These are phyloP conservation scores for Paramecium bursaria DNA, from an alignment of 73 alveolate species.

Conservation along the genomic window DNA sequence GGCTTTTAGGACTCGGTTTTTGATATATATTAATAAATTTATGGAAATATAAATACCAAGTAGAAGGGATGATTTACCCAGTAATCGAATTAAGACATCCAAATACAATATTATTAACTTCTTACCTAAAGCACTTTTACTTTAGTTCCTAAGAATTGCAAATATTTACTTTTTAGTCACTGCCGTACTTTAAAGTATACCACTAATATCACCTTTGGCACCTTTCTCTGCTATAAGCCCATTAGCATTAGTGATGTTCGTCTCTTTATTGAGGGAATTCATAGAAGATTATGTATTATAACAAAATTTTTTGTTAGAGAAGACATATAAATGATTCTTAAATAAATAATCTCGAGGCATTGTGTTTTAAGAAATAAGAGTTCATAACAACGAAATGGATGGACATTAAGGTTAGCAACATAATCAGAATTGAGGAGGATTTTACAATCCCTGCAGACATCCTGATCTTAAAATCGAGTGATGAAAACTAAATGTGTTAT, in stretches of 20 bases:
- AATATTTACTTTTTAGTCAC: slow-evolving; percentile 79
- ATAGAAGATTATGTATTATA: slow-evolving; percentile 92
- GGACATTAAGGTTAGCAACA: slow-evolving; percentile 75
- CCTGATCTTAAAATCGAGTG: slow-evolving; percentile 87
- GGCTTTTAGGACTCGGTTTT: slow-evolving; percentile 33
- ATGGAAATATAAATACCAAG: too few species aligned
- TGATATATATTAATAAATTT: too few species aligned
- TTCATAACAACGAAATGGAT: slow-evolving; percentile 62
- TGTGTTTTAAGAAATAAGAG: slow-evolving; percentile 54
- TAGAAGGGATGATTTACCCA: too few species aligned
- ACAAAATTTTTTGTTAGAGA: slow-evolving; percentile 9
- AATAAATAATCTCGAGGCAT: slow-evolving; percentile 57
- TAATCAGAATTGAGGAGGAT: slow-evolving; percentile 65
- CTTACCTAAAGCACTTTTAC: slow-evolving; percentile 78
- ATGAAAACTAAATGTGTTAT: slow-evolving; percentile 92
- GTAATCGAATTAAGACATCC: slow-evolving; percentile 85
- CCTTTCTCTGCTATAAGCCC: slow-evolving; percentile 97
- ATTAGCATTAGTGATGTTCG: slow-evolving; percentile 93
- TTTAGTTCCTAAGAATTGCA: slow-evolving; percentile 81
- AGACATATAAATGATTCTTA: slow-evolving; percentile 64
- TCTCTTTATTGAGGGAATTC: slow-evolving; percentile 94
- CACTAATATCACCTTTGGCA: slow-evolving; percentile 91
- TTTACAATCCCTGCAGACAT: slow-evolving; percentile 96
- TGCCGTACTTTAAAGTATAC: slow-evolving; percentile 85
- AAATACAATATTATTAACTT: slow-evolving; percentile 79